Evolutionary conservation across 169 alveolate genomes (phyloP).

Genomic region (Plasmodium malariae): DNA sequence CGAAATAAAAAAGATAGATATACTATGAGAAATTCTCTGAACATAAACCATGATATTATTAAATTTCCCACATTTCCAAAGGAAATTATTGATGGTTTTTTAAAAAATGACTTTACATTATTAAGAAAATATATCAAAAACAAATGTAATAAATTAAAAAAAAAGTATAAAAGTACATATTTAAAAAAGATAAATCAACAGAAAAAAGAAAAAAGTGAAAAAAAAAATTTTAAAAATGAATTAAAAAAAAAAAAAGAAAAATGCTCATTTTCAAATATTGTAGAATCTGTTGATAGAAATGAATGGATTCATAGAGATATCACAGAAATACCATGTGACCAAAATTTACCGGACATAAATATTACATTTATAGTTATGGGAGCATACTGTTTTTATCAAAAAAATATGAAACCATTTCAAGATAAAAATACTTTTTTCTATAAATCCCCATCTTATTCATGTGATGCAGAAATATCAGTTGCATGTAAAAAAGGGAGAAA

Average conservation of each 20-base stretch:
- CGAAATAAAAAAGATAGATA: constrained; percentile 55
- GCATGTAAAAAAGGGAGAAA: constrained; percentile 85
- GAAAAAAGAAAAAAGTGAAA: constrained; percentile 17
- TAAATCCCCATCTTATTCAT: constrained; percentile 71
- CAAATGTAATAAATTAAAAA: constrained; percentile 68
- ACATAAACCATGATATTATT: constrained; percentile 68
- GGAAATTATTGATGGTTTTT: constrained; percentile 67
- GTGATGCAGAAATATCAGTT: constrained; percentile 79
- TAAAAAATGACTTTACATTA: constrained; percentile 73
- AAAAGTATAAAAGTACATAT: constrained; percentile 40
- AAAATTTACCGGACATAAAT: constrained; percentile 58
- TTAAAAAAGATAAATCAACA: constrained; percentile 8
- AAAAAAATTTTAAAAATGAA: constrained; percentile 60
- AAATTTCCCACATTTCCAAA: constrained; percentile 76
- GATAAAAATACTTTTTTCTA: constrained; percentile 75
- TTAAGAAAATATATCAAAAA: constrained; percentile 71
- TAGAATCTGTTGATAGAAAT: constrained; percentile 49
- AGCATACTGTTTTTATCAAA: constrained; percentile 61
- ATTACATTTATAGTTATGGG: constrained; percentile 74
- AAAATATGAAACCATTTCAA: constrained; percentile 63
- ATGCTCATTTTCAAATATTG: constrained; percentile 67
- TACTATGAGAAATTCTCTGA: constrained; percentile 35
- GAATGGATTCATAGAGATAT: constrained; percentile 61
- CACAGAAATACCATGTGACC: constrained; percentile 44
- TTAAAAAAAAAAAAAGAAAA: constrained; percentile 54